Conservation (phyloP, 2,329 filamentous ascomycete species). For the Penicillium crustosum region DNA sequence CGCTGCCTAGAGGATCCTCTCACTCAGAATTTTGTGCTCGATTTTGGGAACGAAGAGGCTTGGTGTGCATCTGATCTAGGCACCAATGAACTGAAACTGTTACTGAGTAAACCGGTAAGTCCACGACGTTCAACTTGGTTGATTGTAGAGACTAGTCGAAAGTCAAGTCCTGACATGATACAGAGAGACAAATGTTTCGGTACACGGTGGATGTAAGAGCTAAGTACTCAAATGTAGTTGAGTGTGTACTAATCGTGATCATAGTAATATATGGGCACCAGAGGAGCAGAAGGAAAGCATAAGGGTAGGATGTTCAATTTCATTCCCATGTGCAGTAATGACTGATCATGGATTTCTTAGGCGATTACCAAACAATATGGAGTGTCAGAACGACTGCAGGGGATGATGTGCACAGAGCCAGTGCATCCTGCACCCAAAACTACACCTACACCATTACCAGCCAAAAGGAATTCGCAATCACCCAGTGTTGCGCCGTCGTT, state of each 20-base stretch:
- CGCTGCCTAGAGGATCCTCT: slow-evolving; percentile 28
- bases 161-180: not conserved
- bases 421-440: slow-evolving; percentile 29
- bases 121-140: too few relatives aligned
- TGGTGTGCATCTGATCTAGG: slow-evolving; percentile 42
- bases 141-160: not conserved
- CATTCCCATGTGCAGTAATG: not conserved
- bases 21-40: slow-evolving; percentile 45
- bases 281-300: slow-evolving; percentile 59
- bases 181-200: slow-evolving; percentile 51
- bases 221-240: slow-evolving; percentile 1
- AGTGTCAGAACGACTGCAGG: slow-evolving; percentile 65
- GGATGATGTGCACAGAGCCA: slow-evolving; percentile 63
- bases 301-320: slow-evolving; percentile 31
- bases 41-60: slow-evolving; percentile 46
- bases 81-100: slow-evolving; percentile 33
- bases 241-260: slow-evolving; percentile 7
- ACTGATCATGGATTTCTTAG: slow-evolving; percentile 20
- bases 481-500: slow-evolving; percentile 8
- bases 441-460: slow-evolving; percentile 11
- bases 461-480: slow-evolving; percentile 13
- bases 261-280: slow-evolving; percentile 69
- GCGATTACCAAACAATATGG: slow-evolving; percentile 62
- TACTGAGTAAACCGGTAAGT: slow-evolving; percentile 38
- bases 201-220: slow-evolving; percentile 68